Conservation (phyloP, 2,329 filamentous ascomycete genomes). For the Alternaria viburni region DNA sequence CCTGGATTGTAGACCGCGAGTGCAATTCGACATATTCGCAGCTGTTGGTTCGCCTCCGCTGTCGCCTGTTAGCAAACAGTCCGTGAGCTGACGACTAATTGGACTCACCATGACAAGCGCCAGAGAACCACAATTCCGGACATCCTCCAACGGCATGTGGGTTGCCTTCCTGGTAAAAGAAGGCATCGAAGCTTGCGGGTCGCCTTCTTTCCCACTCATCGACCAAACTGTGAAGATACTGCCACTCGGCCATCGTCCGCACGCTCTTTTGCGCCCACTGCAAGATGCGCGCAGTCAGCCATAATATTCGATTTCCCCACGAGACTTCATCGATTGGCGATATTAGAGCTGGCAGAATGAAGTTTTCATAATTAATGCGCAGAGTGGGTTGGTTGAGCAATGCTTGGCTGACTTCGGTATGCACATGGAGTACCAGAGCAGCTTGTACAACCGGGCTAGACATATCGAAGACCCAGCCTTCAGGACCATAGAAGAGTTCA, state of each 20-base stretch:
- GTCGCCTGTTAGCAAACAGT: background rate
- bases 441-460: constrained; percentile 20
- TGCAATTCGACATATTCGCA: constrained; percentile 21
- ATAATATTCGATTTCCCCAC: constrained; percentile 26
- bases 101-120: constrained; percentile 23
- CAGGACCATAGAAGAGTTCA: constrained; percentile 21
- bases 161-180: constrained; percentile 17
- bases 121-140: constrained; percentile 25
- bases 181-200: constrained; percentile 20
- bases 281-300: constrained; percentile 23
- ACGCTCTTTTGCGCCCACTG: constrained; percentile 15
- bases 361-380: constrained; percentile 18
- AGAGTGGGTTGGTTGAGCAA: constrained; percentile 18
- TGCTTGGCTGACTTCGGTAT: constrained; percentile 20
- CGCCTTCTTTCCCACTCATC: constrained; percentile 26
- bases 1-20: constrained; percentile 13
- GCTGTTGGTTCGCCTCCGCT: constrained; percentile 27
- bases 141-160: background rate
- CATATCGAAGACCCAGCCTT: constrained; percentile 20
- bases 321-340: constrained; percentile 15
- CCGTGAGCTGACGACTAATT: background rate
- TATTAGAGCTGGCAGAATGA: constrained; percentile 6
- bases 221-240: constrained; percentile 14
- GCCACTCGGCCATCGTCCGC: constrained; percentile 12
- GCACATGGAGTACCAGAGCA: constrained; percentile 26